A percentile compares a stretch with the other conserved stretches of the same genome.
phyloP scores from a whole-genome alignment of 169 alveolate species.

The Ichthyophthirius multifiliis region DNA sequence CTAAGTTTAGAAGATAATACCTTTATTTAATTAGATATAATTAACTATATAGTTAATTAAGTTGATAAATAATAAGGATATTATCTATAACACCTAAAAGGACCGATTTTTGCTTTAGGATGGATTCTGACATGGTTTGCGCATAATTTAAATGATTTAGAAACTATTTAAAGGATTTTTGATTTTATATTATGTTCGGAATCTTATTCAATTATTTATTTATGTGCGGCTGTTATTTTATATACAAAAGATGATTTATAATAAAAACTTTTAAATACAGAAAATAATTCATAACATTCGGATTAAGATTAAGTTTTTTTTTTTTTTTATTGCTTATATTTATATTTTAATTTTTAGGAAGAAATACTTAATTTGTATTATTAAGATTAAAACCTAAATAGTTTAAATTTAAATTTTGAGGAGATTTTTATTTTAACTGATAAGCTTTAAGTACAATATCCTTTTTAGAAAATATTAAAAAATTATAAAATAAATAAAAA shows the following conservation, averaged over 20 bases:
- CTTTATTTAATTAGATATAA: conserved; percentile 2
- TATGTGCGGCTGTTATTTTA: conserved; percentile 30
- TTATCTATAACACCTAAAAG: background rate
- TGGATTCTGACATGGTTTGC: conserved; percentile 69
- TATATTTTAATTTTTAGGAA: too few relatives aligned
- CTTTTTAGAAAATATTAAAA: too few relatives aligned
- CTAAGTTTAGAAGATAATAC: conserved; percentile 52
- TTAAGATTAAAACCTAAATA: too few relatives aligned
- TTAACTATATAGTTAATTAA: background rate
- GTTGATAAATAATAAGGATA: background rate
- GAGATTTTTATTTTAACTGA: too few relatives aligned
- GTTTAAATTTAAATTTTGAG: too few relatives aligned
- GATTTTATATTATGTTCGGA: conserved; percentile 45
- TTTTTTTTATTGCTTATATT: too few relatives aligned
- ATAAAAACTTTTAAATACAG: too few relatives aligned
- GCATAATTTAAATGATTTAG: conserved; percentile 32
- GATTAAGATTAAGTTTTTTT: too few relatives aligned
- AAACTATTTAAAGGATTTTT: conserved; percentile 16
- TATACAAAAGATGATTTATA: background rate
- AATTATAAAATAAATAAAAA: too few relatives aligned
- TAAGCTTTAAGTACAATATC: too few relatives aligned
- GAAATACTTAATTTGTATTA: too few relatives aligned
- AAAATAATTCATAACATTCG: too few relatives aligned
- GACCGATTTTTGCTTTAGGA: conserved; percentile 43
- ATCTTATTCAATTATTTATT: conserved; percentile 25